phyloP scores from a whole-genome alignment of 2,329 filamentous ascomycete species.

The Apiospora kogelbergensis region DNA sequence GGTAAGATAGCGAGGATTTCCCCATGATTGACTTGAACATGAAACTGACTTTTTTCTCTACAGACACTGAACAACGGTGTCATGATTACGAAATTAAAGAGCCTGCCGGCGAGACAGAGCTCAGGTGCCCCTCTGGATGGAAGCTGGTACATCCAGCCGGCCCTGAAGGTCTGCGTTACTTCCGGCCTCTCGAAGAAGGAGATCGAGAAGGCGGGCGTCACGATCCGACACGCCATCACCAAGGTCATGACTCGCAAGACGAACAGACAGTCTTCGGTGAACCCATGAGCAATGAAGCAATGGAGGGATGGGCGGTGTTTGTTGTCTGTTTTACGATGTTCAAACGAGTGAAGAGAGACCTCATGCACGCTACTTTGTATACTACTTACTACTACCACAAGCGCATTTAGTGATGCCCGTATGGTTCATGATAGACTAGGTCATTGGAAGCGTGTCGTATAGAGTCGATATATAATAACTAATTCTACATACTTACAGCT shows the following conservation, averaged over 20 bases:
- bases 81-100: constrained; percentile 84
- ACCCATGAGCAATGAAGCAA: constrained; percentile 26
- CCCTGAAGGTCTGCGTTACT: constrained; percentile 89
- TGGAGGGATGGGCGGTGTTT: background rate
- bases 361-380: background rate
- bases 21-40: background rate
- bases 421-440: background rate
- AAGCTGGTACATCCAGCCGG: constrained; percentile 70
- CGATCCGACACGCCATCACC: constrained; percentile 88
- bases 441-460: background rate
- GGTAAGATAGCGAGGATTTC: constrained; percentile 55
- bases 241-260: constrained; percentile 77
- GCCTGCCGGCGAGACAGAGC: constrained; percentile 63
- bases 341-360: constrained; percentile 9
- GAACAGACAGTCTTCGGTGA: constrained; percentile 45
- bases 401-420: background rate
- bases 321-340: constrained; percentile 10
- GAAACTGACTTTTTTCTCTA: constrained; percentile 10
- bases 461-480: constrained; percentile 8
- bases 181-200: constrained; percentile 89
- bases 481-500: background rate
- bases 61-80: constrained; percentile 85
- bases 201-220: constrained; percentile 87
- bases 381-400: background rate
- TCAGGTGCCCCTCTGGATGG: constrained; percentile 67